Conservation (phyloP, 495 filamentous ascomycete genomes). For the Aspergillus affinis region DNA sequence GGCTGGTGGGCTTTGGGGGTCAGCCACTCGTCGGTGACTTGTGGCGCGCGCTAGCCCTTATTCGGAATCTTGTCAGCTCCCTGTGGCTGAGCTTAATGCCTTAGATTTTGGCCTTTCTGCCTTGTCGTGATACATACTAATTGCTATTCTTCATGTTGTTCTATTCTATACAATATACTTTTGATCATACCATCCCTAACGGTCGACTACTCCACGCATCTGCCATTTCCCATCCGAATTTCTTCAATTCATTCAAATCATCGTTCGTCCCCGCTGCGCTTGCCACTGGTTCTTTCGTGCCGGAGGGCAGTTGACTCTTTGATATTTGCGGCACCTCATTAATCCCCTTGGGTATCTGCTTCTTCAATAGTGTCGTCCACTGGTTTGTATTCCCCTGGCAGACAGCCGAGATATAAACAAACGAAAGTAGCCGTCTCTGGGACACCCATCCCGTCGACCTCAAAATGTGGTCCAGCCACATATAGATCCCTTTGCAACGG, state of each 20-base stretch:
- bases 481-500: constrained; percentile 31
- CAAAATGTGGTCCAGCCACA: constrained; percentile 45
- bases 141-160: constrained; percentile 1
- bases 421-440: constrained; percentile 27
- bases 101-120: neutral
- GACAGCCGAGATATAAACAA: constrained; percentile 33
- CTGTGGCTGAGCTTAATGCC: neutral
- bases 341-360: constrained; percentile 18
- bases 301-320: no score
- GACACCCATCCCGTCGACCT: constrained; percentile 35
- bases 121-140: neutral
- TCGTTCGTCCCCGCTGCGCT: constrained; percentile 9
- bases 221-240: constrained; percentile 34
- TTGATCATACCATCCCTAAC: constrained; percentile 29
- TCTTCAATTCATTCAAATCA: constrained; percentile 25
- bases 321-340: neutral
- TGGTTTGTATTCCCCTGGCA: constrained; percentile 34
- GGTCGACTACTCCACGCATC: constrained; percentile 39
- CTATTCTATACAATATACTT: constrained; percentile 7
- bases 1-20: constrained; percentile 6
- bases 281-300: neutral
- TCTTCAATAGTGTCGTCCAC: constrained; percentile 31
- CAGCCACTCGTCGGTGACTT: neutral
- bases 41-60: neutral
- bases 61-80: neutral